phyloP scores from a whole-genome alignment of 75 land plant species.

The Picea sitchensis region DNA sequence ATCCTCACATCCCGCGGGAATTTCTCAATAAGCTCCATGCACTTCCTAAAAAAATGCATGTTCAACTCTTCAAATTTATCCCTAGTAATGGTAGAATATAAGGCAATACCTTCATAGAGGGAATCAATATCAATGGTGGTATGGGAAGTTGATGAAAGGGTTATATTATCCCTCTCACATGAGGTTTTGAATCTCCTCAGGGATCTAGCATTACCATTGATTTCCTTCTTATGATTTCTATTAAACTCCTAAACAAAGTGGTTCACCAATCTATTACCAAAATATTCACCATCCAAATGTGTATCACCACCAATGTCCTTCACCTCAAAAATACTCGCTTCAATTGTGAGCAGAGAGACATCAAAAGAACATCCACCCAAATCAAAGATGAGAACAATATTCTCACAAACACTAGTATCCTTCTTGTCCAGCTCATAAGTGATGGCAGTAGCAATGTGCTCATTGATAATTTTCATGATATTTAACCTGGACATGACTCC shows the following conservation, averaged over 20 bases:
- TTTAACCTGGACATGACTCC: conserved; percentile 42
- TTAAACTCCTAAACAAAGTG: conserved; percentile 25
- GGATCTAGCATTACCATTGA: conserved; percentile 13
- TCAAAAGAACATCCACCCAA: conserved; percentile 37
- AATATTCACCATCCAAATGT: conserved; percentile 29
- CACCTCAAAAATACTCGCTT: conserved; percentile 17
- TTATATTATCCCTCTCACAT: conserved; percentile 25
- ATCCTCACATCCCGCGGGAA: too few species aligned
- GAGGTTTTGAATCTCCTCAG: conserved; percentile 9
- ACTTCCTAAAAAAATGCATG: too few species aligned
- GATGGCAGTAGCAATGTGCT: conserved; percentile 58
- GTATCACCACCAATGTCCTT: conserved; percentile 48
- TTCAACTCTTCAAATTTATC: too few species aligned
- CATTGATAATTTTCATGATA: conserved; percentile 41
- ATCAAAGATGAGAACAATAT: conserved; percentile 47
- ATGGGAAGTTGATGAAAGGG: conserved; percentile 8
- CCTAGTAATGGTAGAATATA: too few species aligned
- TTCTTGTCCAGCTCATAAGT: conserved; percentile 63
- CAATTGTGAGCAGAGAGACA: conserved; percentile 24
- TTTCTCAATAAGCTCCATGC: too few species aligned
- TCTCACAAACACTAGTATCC: conserved; percentile 31
- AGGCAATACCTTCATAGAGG: too few species aligned
- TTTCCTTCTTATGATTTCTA: conserved; percentile 17
- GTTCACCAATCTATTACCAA: conserved; percentile 20
- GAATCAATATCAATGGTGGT: too few species aligned